A percentile compares a stretch with the other conserved stretches of the same genome.
phyloP scores from a whole-genome alignment of 2,329 filamentous ascomycete genomes.

The Trichoderma asperellum region DNA sequence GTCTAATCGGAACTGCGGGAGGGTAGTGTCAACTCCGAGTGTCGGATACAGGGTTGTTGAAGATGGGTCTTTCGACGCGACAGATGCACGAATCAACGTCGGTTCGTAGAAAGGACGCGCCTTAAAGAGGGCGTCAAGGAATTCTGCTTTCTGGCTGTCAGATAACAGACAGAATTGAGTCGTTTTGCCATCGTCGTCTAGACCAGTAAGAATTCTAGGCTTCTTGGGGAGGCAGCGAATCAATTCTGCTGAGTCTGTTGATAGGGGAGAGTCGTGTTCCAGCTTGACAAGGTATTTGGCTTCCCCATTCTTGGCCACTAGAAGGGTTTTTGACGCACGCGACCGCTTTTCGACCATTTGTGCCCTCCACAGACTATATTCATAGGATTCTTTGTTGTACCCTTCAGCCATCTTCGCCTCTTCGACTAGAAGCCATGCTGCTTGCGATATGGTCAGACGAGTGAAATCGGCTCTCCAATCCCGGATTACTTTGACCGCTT shows the following conservation, averaged over 20 bases:
- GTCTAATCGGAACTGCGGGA: not conserved
- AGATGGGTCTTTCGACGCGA: not conserved
- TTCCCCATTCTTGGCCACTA: not conserved
- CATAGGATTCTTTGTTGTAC: conserved; percentile 5
- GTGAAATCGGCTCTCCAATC: conserved; percentile 10
- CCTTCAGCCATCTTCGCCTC: not conserved
- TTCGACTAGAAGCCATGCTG: not conserved
- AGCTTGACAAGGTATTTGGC: conserved; percentile 1
- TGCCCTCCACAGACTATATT: not conserved
- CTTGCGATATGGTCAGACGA: not conserved
- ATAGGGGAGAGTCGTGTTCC: not conserved
- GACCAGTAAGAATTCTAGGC: not conserved
- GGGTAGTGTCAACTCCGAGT: not conserved
- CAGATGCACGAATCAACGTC: not conserved
- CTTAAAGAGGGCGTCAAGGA: not conserved
- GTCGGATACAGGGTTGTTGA: not conserved
- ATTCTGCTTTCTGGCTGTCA: not conserved
- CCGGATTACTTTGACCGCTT: not conserved
- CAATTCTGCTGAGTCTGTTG: not conserved
- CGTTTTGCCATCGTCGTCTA: not conserved
- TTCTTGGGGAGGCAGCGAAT: not conserved
- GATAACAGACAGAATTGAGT: not conserved
- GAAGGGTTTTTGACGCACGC: not conserved
- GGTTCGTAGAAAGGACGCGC: not conserved
- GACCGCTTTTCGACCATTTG: not conserved